Conservation (phyloP, 116 monocot genomes). For the Thalassia testudinum region DNA sequence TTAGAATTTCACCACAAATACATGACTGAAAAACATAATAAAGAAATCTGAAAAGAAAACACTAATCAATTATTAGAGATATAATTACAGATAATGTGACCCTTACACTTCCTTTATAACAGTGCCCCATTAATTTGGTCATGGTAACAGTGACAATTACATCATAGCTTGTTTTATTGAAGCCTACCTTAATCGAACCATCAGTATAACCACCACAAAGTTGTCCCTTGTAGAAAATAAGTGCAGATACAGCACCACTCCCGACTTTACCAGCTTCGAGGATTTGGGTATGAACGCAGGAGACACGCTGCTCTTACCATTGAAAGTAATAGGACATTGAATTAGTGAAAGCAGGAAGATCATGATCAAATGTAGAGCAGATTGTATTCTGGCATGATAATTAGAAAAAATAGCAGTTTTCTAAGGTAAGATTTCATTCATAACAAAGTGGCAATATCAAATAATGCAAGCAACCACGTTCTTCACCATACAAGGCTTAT, state of each 20-base stretch:
- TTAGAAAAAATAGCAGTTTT: too few relatives aligned
- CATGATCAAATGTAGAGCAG: too few relatives aligned
- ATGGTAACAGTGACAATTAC: not conserved
- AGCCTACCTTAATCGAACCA: constrained; percentile 76
- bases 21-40: too few relatives aligned
- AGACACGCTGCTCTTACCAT: constrained; percentile 53
- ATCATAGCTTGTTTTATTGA: not conserved
- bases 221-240: constrained; percentile 77
- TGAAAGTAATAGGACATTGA: constrained; percentile 1
- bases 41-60: too few relatives aligned
- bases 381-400: too few relatives aligned
- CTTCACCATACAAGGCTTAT: too few relatives aligned
- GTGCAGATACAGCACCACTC: constrained; percentile 58
- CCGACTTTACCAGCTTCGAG: constrained; percentile 60
- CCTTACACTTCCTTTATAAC: not conserved
- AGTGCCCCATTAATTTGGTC: not conserved
- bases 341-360: not conserved
- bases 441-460: too few relatives aligned
- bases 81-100: too few relatives aligned
- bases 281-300: constrained; percentile 97
- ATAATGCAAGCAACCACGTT: too few relatives aligned
- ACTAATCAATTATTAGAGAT: too few relatives aligned
- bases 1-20: too few relatives aligned
- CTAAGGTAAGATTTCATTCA: too few relatives aligned
- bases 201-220: constrained; percentile 66